Base-by-base conservation (phyloP, 2,329 filamentous ascomycete genomes). In the Talaromyces sp. region DNA sequence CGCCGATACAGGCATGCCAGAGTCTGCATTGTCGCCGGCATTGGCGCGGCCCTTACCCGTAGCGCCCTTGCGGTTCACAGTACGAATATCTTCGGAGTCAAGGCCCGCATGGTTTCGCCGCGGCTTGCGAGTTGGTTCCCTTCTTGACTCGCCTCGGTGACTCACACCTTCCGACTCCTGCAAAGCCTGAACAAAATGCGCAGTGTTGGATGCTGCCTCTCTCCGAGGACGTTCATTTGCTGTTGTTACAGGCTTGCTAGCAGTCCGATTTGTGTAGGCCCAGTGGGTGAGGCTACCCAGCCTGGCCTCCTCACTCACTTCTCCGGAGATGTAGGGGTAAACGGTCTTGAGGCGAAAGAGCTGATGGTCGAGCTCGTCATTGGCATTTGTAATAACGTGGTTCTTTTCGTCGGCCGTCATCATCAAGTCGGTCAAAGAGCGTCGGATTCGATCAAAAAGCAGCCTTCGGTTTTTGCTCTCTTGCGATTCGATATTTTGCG, bases 391-490 rank as follows among this genome's bases (percentile, higher is more conserved):
- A 60, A 97, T 89, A 67, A 99, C 94, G 67, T 97, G 92, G 66
- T 97, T 96, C 78, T 99, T 99, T 77, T 99, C 94, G 70, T 99
- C 94, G 41, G 97, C 83, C 1, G 92, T 93, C 54, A 91, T 86
- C 51, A 97, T 85, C 81, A 97, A 89, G 67, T 92, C 89, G 65
- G 88, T 85, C 57, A 96, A 88, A 65, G 89, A 88, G 67, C 86
- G 82, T 41, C 91, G 88, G 57, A 93, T 86, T 62, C 91, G 87
- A 68, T 87, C 85, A 72, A 93, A 96, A 48, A 92, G 80, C 68
- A 89, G 85, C 65, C 91, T 86, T 65, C 77, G 75, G 58, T 68
- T 69, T 66, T 69, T 73, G 58, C 71, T 71, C 41, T 76, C 73
- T 50, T 72, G 61, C 7, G 71, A 69, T 64, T 76, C 74, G 48